Evolutionary conservation across 352 stramenopile species (phyloP).

Genomic region (Globisporangium echinulatum): DNA sequence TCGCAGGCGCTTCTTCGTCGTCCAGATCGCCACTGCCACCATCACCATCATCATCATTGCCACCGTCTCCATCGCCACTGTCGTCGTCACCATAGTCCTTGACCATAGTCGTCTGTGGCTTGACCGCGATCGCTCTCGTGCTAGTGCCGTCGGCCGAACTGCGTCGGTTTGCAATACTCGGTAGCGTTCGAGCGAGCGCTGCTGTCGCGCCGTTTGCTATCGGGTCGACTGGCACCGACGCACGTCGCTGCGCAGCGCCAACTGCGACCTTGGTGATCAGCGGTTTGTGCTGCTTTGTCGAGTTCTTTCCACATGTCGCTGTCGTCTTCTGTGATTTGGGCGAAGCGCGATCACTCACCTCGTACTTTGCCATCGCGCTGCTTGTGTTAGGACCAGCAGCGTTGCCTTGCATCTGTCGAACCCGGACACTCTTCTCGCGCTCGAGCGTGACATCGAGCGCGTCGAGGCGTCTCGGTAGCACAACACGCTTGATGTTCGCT

Average conservation of each 20-base stretch:
- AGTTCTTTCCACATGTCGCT: slow-evolving; percentile 3
- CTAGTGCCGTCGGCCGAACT: no score
- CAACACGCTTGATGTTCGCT: slow-evolving; percentile 5
- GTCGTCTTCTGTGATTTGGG: neutral
- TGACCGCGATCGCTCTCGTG: slow-evolving; percentile 5
- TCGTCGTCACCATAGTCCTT: neutral
- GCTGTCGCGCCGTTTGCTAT: neutral
- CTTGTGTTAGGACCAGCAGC: neutral
- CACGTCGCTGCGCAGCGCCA: neutral
- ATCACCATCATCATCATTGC: neutral
- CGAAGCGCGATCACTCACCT: neutral
- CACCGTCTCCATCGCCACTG: no score
- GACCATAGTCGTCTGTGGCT: neutral
- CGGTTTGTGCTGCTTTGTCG: slow-evolving; percentile 5
- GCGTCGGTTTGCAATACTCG: no score
- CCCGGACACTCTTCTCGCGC: slow-evolving; percentile 14
- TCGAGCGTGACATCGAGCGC: slow-evolving; percentile 25
- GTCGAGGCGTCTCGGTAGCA: slow-evolving; percentile 12
- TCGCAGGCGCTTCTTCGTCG: slow-evolving; percentile 17
- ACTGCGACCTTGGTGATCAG: slow-evolving; percentile 4
- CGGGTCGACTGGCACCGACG: slow-evolving; percentile 2
- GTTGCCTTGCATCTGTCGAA: slow-evolving; percentile 4
- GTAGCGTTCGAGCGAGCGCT: neutral
- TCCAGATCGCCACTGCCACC: neutral
- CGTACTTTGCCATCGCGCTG: neutral